These are phyloP conservation scores for Chaetomium fimeti DNA, from an alignment of 495 filamentous ascomycete species.

Conservation along the genomic window DNA sequence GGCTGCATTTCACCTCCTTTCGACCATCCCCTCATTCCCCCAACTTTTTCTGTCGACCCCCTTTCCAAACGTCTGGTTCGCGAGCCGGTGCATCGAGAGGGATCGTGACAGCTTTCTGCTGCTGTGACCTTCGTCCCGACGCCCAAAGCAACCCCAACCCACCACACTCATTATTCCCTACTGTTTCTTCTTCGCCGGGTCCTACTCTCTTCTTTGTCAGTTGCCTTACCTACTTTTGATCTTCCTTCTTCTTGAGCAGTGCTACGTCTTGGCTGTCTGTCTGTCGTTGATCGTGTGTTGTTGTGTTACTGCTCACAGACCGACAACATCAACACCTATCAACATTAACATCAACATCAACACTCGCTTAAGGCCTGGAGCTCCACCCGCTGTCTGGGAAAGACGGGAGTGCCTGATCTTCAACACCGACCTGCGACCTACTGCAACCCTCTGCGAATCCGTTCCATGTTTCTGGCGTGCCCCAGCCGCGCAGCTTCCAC, in stretches of 20 bases:
- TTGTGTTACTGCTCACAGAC: not conserved
- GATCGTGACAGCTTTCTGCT: not conserved
- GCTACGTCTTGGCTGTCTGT: not conserved
- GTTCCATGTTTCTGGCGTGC: constrained; percentile 30
- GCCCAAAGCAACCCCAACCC: constrained; percentile 8
- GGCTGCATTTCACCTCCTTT: constrained; percentile 8
- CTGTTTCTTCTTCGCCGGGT: not conserved
- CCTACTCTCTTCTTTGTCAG: not conserved
- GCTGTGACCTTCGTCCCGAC: not conserved
- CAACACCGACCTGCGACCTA: constrained; percentile 14
- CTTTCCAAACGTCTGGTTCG: not conserved
- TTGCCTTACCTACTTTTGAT: not conserved
- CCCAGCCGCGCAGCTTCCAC: constrained; percentile 20
- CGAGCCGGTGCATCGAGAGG: not conserved
- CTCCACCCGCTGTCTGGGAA: constrained; percentile 11
- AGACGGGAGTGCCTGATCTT: constrained; percentile 4
- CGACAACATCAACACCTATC: not conserved
- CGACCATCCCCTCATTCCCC: constrained; percentile 16
- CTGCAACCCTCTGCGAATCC: constrained; percentile 25
- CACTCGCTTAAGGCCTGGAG: constrained; percentile 17
- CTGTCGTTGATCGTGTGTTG: not conserved
- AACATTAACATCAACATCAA: too few species aligned
- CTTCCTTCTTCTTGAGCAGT: not conserved
- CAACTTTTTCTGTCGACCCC: not conserved
- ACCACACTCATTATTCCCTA: constrained; percentile 13